phyloP scores from a whole-genome alignment of 257 asterid genomes.

The Haberlea rhodopensis region DNA sequence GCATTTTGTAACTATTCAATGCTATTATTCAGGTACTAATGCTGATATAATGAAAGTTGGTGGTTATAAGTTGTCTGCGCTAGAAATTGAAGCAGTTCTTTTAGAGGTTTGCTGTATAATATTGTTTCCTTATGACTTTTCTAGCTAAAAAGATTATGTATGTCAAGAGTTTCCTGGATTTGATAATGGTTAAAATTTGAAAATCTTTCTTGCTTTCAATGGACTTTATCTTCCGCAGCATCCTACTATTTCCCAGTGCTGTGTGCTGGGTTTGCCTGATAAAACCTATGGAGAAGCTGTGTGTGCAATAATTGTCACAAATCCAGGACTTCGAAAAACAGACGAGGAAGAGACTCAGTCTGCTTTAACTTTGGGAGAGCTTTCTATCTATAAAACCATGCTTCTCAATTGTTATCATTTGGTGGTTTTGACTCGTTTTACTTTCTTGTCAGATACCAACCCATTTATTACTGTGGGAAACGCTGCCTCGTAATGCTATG shows the following conservation, averaged over 20 bases:
- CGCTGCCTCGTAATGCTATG: slow-evolving; percentile 93
- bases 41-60: slow-evolving; percentile 99
- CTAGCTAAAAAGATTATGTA: not conserved
- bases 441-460: slow-evolving; percentile 61
- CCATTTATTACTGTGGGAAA: slow-evolving; percentile 68
- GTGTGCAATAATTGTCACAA: slow-evolving; percentile 71
- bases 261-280: slow-evolving; percentile 94
- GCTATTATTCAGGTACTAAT: slow-evolving; percentile 69
- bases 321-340: slow-evolving; percentile 48
- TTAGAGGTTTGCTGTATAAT: slow-evolving; percentile 58
- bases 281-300: slow-evolving; percentile 86
- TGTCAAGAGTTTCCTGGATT: not conserved
- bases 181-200: not conserved
- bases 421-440: slow-evolving; percentile 3
- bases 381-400: slow-evolving; percentile 27
- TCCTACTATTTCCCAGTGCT: slow-evolving; percentile 72
- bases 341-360: slow-evolving; percentile 66
- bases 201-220: slow-evolving; percentile 15
- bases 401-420: not conserved
- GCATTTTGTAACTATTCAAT: not conserved
- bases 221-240: slow-evolving; percentile 55
- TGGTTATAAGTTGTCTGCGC: slow-evolving; percentile 90
- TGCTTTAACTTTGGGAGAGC: slow-evolving; percentile 74
- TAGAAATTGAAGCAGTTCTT: slow-evolving; percentile 94
- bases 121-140: not conserved